These are phyloP conservation scores for Globisporangium echinulatum DNA, from an alignment of 352 stramenopile genomes.

Conservation along the genomic window DNA sequence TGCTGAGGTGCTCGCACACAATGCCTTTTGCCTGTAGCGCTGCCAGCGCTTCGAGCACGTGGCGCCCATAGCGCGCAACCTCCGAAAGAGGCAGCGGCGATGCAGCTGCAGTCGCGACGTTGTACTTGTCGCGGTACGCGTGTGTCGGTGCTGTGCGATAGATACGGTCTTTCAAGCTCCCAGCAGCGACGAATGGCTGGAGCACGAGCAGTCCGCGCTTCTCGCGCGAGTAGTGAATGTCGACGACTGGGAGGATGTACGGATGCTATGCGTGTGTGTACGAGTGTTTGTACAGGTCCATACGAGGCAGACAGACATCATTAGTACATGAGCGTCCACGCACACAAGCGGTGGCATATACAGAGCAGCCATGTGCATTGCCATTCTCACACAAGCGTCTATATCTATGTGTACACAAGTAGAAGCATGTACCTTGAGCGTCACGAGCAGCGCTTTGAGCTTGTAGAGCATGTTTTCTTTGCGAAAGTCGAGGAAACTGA, in stretches of 20 bases:
- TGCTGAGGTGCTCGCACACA: constrained; percentile 60
- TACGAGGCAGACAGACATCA: no score
- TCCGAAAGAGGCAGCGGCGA: constrained; percentile 33
- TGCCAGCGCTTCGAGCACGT: constrained; percentile 54
- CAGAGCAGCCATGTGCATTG: no score
- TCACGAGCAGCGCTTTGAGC: constrained; percentile 71
- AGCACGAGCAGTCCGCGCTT: constrained; percentile 61
- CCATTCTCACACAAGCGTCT: background rate
- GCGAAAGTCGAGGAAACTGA: constrained; percentile 54
- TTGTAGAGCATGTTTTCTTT: constrained; percentile 58
- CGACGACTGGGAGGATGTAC: constrained; percentile 60
- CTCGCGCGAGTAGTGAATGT: constrained; percentile 62
- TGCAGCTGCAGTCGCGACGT: constrained; percentile 16
- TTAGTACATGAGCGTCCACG: no score
- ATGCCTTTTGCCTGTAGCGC: constrained; percentile 54
- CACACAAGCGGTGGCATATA: no score
- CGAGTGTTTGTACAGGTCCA: background rate
- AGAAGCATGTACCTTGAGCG: constrained; percentile 36
- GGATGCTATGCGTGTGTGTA: constrained; percentile 32
- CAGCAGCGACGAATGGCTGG: constrained; percentile 45
- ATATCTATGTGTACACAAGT: background rate
- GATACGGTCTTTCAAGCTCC: constrained; percentile 67
- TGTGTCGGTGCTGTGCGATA: constrained; percentile 30
- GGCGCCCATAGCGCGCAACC: constrained; percentile 47
- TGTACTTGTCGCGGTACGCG: constrained; percentile 54